These are phyloP conservation scores for Hordeum pubiflorum DNA, from an alignment of 202 grass and related monocot genomes.

Conservation along the genomic window DNA sequence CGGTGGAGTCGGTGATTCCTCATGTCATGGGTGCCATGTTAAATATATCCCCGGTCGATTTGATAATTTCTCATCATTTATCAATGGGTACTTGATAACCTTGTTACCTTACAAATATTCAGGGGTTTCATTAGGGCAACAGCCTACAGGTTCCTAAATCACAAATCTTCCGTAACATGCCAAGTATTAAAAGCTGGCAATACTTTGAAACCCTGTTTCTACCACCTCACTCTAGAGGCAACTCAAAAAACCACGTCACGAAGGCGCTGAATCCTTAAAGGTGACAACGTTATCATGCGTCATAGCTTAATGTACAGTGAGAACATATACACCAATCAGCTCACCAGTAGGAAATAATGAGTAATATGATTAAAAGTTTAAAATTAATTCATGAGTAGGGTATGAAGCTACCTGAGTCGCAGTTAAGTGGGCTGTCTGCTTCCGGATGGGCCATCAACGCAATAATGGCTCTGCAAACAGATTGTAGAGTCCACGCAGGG, in stretches of 20 bases:
- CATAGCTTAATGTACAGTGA: neutral
- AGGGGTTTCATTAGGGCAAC: neutral
- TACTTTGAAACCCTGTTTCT: neutral
- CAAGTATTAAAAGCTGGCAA: neutral
- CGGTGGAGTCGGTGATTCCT: neutral
- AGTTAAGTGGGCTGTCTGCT: slow-evolving; percentile 94
- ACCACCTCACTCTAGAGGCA: neutral
- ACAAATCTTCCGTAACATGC: neutral
- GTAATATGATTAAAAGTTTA: neutral
- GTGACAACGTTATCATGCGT: neutral
- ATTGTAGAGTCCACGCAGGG: slow-evolving; percentile 96
- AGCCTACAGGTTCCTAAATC: neutral
- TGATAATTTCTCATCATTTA: neutral
- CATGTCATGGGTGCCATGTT: neutral
- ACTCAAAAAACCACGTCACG: neutral
- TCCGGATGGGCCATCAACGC: slow-evolving; percentile 98
- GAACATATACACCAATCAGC: neutral
- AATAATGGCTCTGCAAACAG: slow-evolving; percentile 97
- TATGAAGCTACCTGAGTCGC: slow-evolving; percentile 73
- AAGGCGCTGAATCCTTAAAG: neutral
- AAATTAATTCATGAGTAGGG: neutral
- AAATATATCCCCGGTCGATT: neutral
- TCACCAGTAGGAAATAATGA: neutral
- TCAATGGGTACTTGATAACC: neutral
- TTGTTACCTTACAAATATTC: neutral